A percentile compares a stretch with the other conserved stretches of the same genome.
Evolutionary conservation across 2,329 filamentous ascomycete species (phyloP).

Genomic region (Fusarium virguliforme): DNA sequence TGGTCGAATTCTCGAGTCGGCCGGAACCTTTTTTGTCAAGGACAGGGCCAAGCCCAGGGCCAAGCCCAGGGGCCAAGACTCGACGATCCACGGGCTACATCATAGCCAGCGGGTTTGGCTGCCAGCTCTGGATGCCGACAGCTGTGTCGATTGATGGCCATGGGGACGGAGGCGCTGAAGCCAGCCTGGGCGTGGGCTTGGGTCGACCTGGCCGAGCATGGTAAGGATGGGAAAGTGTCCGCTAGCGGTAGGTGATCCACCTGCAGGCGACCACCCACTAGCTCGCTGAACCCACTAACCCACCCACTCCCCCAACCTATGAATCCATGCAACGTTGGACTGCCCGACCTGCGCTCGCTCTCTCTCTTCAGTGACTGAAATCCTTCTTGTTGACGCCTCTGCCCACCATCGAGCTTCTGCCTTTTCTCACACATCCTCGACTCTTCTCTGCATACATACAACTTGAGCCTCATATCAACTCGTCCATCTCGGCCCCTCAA

Average conservation of each 20-base stretch:
- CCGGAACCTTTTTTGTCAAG: conserved; percentile 19
- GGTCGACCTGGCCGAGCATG: no score
- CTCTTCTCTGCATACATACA: conserved; percentile 32
- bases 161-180: conserved; percentile 23
- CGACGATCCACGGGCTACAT: conserved; percentile 42
- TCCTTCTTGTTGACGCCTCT: conserved; percentile 49
- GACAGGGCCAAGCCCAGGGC: neutral
- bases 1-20: conserved; percentile 17
- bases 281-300: conserved; percentile 45
- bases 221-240: conserved; percentile 35
- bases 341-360: conserved; percentile 43
- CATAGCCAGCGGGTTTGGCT: conserved; percentile 33
- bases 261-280: conserved; percentile 51
- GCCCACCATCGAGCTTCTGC: conserved; percentile 44
- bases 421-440: conserved; percentile 30
- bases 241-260: conserved; percentile 49
- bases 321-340: conserved; percentile 52
- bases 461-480: conserved; percentile 24
- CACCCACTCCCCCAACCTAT: conserved; percentile 28
- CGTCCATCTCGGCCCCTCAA: neutral
- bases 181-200: conserved; percentile 8
- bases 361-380: conserved; percentile 32
- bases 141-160: neutral
- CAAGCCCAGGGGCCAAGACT: conserved; percentile 31
- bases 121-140: conserved; percentile 25